Evolutionary conservation across 164 flowering plant species (phyloP).

Genomic region (Magnolia changhungtana): DNA sequence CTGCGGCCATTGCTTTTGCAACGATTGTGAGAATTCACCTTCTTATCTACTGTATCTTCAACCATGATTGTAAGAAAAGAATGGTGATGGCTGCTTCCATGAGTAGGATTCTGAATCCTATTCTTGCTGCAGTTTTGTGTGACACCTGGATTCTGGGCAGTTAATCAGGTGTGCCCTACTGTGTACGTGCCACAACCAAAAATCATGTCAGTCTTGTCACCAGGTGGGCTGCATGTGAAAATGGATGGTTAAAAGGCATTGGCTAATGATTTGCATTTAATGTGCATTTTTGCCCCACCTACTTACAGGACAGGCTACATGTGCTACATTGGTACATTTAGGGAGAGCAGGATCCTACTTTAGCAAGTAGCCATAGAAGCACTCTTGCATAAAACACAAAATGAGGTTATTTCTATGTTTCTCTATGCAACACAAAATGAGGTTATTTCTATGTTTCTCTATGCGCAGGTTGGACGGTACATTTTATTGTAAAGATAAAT

Average conservation of each 20-base stretch:
- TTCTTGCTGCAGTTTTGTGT: background rate
- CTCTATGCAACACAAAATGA: background rate
- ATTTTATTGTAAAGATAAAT: conserved; percentile 76
- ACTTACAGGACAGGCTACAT: too few species aligned
- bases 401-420: background rate
- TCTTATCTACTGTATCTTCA: background rate
- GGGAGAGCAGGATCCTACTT: too few species aligned
- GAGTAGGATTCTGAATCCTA: background rate
- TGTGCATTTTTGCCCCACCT: too few species aligned
- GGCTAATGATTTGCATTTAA: too few species aligned
- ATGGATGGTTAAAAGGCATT: background rate
- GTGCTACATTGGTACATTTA: too few species aligned
- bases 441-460: background rate
- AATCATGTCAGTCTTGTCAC: too few species aligned
- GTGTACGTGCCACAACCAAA: background rate
- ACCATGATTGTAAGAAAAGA: background rate
- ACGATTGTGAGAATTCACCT: conserved; percentile 17
- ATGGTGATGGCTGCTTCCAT: background rate
- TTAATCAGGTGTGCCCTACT: background rate
- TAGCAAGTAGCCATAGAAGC: too few species aligned
- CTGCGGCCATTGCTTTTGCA: conserved; percentile 84
- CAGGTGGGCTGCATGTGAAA: background rate
- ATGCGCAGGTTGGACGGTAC: conserved; percentile 61
- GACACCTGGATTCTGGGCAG: background rate
- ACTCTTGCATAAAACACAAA: background rate